A percentile compares a stretch with the other conserved stretches of the same genome.
These are phyloP conservation scores for Puccinia coronata DNA, from an alignment of 1,284 basidiomycete species.

Conservation along the genomic window DNA sequence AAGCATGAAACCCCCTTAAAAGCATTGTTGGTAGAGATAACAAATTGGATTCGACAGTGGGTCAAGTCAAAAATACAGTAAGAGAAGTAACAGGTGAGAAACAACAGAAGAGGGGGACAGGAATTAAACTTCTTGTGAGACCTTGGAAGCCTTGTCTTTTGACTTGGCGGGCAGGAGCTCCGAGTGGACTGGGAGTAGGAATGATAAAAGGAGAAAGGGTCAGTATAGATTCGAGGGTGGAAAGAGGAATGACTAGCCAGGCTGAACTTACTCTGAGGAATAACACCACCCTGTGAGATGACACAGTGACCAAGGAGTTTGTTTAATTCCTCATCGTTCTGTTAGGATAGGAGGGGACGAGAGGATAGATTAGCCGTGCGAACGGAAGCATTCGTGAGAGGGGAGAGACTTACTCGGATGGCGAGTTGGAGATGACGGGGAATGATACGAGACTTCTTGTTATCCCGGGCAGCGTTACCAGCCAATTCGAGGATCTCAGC, in stretches of 20 bases:
- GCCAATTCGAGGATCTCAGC: slow-evolving; percentile 86
- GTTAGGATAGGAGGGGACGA: background rate
- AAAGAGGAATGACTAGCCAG: too few species aligned
- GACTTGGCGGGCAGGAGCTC: slow-evolving; percentile 47
- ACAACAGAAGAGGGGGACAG: background rate
- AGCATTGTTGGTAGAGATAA: too few species aligned
- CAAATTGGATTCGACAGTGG: background rate
- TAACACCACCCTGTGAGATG: slow-evolving; percentile 88
- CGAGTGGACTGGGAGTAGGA: slow-evolving; percentile 43
- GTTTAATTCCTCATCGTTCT: slow-evolving; percentile 63
- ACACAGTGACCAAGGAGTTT: slow-evolving; percentile 79
- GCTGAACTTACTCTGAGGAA: slow-evolving; percentile 63
- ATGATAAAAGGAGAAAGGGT: background rate
- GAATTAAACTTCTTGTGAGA: slow-evolving; percentile 47
- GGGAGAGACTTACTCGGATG: slow-evolving; percentile 62
- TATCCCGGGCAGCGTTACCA: slow-evolving; percentile 72
- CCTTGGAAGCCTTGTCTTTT: slow-evolving; percentile 46
- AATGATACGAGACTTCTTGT: slow-evolving; percentile 84
- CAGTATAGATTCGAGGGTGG: background rate
- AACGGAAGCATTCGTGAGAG: background rate
- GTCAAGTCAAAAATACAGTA: background rate
- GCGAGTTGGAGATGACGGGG: slow-evolving; percentile 86
- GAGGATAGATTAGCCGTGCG: background rate
- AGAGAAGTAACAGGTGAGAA: background rate
- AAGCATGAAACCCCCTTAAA: too few species aligned